Evolutionary conservation across 805 yeast genomes (phyloP).

Genomic region (Teunomyces cretensis): DNA sequence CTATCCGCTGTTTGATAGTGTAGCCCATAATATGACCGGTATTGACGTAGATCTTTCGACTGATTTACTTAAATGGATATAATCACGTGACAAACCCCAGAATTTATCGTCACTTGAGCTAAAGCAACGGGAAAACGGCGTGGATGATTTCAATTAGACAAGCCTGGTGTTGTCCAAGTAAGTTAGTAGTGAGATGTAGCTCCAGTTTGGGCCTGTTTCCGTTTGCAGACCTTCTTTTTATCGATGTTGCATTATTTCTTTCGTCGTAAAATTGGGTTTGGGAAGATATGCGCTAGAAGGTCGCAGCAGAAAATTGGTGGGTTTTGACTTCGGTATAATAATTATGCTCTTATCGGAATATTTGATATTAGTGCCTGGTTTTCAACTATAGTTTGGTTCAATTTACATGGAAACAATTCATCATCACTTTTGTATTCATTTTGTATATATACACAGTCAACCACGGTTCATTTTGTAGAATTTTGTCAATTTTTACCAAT

Average conservation of each 20-base stretch:
- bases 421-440: too few relatives aligned
- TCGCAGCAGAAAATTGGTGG: background rate
- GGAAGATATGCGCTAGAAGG: background rate
- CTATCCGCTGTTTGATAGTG: conserved; percentile 61
- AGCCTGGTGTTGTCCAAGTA: too few relatives aligned
- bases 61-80: background rate
- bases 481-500: background rate
- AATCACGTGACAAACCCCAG: background rate
- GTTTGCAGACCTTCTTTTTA: too few relatives aligned
- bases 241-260: too few relatives aligned
- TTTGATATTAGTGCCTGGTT: too few relatives aligned
- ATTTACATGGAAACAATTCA: too few relatives aligned
- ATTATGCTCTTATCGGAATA: background rate
- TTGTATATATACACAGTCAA: background rate
- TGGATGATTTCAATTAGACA: background rate
- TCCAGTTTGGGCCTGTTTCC: too few relatives aligned
- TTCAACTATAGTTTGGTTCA: too few relatives aligned
- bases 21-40: conserved; percentile 44
- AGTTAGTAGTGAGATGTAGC: too few relatives aligned
- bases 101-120: background rate
- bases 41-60: background rate
- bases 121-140: background rate
- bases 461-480: background rate
- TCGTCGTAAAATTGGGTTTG: too few relatives aligned
- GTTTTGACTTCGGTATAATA: background rate